Evolutionary conservation across 768 basidiomycete species (phyloP), one percentile per base, ranked within the genome.

Genomic region (Suillus alpinus): DNA sequence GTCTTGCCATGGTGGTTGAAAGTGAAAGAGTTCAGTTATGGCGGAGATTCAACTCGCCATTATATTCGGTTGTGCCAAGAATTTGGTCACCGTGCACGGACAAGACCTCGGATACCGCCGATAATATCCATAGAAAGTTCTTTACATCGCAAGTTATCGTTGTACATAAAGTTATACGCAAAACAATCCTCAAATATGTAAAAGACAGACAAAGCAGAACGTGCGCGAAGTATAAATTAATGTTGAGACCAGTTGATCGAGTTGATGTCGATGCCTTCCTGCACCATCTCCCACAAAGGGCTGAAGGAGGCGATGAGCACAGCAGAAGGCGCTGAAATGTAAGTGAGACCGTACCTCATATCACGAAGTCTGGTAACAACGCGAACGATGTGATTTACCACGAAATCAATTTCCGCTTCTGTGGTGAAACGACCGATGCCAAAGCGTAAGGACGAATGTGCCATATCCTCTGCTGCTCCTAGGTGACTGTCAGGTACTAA

Each of bases 211-310:
- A 50, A 50, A n/a, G 31, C 31, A 18, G 18, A n/a, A 32, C 16
- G 14, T 31, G 49, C 31, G 18, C 18, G 57, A 29, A 53, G 14
- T 52, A 59, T 57, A 60, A 53, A 57, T 77, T 74, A 83, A 65
- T 82, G 81, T 59, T 81, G 92, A 50, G 92, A 90, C 95, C 95
- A 98, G 76, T 98, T 85, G 72, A 98, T 99, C 18, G 90, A 82
- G 71, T 87, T 94, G 67, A 98, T 85, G 73, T 99, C 97, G 62
- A 98, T 95, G 46, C 96, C 96, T 72, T 98, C 97, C 76, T 97
- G 94, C 16, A 98, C 95, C 95, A 99, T 98, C 78, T 99, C 97
- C 96, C 96, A 99, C 58, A 99, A 76, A 37, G 97, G 97, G 70
- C 94, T 93, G 63, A 1, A 56, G 31, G 26, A 41, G 51, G 53